Conservation (phyloP, 257 asterid genomes). For the Lantana camara region DNA sequence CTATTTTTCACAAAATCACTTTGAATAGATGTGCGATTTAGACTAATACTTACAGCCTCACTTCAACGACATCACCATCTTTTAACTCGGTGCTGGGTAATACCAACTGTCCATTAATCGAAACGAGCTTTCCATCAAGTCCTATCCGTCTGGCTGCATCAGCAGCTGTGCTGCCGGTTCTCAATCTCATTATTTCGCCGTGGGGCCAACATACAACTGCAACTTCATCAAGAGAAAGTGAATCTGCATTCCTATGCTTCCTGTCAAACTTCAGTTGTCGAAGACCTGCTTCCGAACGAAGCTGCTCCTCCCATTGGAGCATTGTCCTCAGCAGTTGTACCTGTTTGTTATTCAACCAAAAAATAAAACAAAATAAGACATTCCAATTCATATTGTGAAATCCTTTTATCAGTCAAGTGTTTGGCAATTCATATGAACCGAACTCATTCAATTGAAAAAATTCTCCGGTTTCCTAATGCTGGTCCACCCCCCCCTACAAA, state of each 20-base stretch:
- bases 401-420: too few relatives aligned
- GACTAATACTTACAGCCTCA: slow-evolving; percentile 48
- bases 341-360: slow-evolving; percentile 43
- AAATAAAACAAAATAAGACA: neutral
- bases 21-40: neutral
- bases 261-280: slow-evolving; percentile 31
- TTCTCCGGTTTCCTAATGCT: too few relatives aligned
- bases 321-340: slow-evolving; percentile 82
- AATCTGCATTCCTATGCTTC: slow-evolving; percentile 29
- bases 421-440: too few relatives aligned
- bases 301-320: slow-evolving; percentile 99
- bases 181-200: slow-evolving; percentile 87
- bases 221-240: slow-evolving; percentile 66
- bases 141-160: slow-evolving; percentile 93
- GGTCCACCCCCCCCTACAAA: too few relatives aligned
- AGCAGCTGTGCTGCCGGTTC: slow-evolving; percentile 95
- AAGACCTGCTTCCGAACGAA: slow-evolving; percentile 76
- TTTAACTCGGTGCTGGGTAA: slow-evolving; percentile 78
- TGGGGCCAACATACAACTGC: slow-evolving; percentile 92
- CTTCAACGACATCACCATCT: slow-evolving; percentile 97
- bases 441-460: too few relatives aligned
- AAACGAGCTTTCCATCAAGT: slow-evolving; percentile 78
- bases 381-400: too few relatives aligned
- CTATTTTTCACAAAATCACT: slow-evolving; percentile 2
- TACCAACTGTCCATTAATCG: slow-evolving; percentile 83